A percentile compares a stretch with the other conserved stretches of the same genome.
Evolutionary conservation across 257 asterid genomes (phyloP).

Genomic region (Ballota nigra): DNA sequence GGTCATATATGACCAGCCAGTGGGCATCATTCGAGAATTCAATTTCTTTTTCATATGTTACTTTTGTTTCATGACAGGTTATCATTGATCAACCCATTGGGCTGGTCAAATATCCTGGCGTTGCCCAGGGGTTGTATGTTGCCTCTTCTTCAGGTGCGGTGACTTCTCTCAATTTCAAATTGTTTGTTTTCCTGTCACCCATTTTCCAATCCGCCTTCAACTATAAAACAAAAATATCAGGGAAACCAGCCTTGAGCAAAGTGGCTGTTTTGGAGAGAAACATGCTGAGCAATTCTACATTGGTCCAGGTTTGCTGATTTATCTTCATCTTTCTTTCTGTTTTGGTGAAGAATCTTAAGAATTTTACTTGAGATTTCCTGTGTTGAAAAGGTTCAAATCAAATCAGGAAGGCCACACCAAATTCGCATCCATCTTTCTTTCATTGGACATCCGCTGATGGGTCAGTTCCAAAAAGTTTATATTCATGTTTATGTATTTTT

Average conservation of each 20-base stretch:
- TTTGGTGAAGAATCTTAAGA: not conserved
- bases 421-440: conserved; percentile 93
- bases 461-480: conserved; percentile 33
- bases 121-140: conserved; percentile 89
- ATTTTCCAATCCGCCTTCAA: conserved; percentile 17
- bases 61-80: conserved; percentile 44
- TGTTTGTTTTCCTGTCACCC: conserved; percentile 7
- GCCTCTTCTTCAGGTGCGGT: conserved; percentile 83
- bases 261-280: conserved; percentile 72
- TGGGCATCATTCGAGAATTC: conserved; percentile 1
- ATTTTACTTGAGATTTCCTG: conserved; percentile 19
- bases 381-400: conserved; percentile 70
- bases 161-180: not conserved
- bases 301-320: conserved; percentile 68
- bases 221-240: conserved; percentile 40
- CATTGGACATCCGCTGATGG: conserved; percentile 78
- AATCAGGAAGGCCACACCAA: conserved; percentile 98
- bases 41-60: conserved; percentile 7
- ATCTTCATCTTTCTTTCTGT: not conserved
- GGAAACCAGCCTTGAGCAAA: conserved; percentile 89
- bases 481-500: conserved; percentile 5
- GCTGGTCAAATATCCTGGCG: conserved; percentile 83
- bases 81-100: conserved; percentile 89
- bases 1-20: conserved; percentile 4
- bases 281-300: conserved; percentile 51